These are phyloP conservation scores for Volvox carteri DNA, from an alignment of 163 green algal species.

Conservation along the genomic window DNA sequence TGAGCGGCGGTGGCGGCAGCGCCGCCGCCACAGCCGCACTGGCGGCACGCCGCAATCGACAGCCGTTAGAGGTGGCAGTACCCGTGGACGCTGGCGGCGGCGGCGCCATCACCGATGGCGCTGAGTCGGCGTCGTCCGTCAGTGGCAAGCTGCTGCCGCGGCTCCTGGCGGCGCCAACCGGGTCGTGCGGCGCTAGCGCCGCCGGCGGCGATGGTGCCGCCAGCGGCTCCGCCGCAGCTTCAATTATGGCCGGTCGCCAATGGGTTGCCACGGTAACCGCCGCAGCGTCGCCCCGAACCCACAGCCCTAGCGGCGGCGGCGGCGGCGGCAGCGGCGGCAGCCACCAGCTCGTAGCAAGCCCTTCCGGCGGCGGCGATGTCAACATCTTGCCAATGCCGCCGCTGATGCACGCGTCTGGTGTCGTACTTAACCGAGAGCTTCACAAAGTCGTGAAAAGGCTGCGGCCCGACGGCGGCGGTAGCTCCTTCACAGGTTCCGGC, in stretches of 20 bases:
- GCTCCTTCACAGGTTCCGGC: conserved; percentile 22
- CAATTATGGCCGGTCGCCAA: background rate
- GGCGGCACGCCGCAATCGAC: background rate
- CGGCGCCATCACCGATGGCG: background rate
- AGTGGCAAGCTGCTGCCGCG: background rate
- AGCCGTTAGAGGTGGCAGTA: background rate
- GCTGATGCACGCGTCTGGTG: background rate
- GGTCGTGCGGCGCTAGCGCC: background rate
- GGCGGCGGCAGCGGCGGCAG: background rate
- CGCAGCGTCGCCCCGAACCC: conserved; percentile 27
- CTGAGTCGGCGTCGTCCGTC: background rate
- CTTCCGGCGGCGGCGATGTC: background rate
- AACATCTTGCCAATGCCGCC: conserved; percentile 5
- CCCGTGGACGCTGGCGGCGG: conserved; percentile 8
- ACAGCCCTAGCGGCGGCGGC: background rate
- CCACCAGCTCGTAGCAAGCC: background rate
- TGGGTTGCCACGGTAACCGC: conserved; percentile 39
- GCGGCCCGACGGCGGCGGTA: conserved; percentile 14
- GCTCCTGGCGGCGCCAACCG: background rate
- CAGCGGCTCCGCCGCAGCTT: background rate
- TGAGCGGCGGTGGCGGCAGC: no score
- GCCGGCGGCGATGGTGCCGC: background rate
- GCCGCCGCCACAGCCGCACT: background rate
- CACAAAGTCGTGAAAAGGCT: conserved; percentile 49
- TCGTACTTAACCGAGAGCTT: conserved; percentile 29